Evolutionary conservation across 2,329 filamentous ascomycete genomes (phyloP), one percentile per base, ranked within the genome.

Genomic region (Helicocarpus griseus): DNA sequence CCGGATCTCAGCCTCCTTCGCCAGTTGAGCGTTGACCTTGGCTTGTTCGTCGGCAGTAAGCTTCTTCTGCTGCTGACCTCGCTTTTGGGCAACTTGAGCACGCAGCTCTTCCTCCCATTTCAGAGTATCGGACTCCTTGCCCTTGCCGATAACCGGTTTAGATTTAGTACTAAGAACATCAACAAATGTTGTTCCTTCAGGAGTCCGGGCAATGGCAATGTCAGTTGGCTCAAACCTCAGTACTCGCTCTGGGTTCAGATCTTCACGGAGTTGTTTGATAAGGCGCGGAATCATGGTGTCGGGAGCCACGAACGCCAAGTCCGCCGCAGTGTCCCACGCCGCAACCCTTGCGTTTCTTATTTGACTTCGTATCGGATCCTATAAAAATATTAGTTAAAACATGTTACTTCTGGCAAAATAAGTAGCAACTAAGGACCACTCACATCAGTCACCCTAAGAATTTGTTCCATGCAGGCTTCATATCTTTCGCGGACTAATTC

Each of bases 101-200:
- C 90, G 79, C 6, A 98, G 77, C 57, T 98, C 93, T 65, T 91
- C 86, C 69, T 98, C 93, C 93, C 94, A 98, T 69, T 95, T 96
- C 38, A 96, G 70, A 1, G 89, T 94, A 60, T 98, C 89, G 61
- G 96, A 95, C 65, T 97, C 93, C 66, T 95, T 96, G 46, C 82
- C 85, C 71, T 95, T 97, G 69, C 89, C 85, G 2, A 89, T 82
- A 2, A 85, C 72, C 35, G 77, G 73, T 53, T 82, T 81, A 1
- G 82, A 74, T 65, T 95, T 95, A 64, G 88, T 90, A 31, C 86
- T 87, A 5, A 98, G 77, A 0, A 97, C 87, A 68, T 98, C 93
- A 19, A 98, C 78, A 60, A 95, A 97, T 13, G 84, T 79, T 1
- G 85, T 90, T 1, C 89, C 91, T 65, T 94, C 89, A 1, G 89